These are phyloP conservation scores for Fusarium nematophilum DNA, from an alignment of 2,329 filamentous ascomycete species.

Conservation along the genomic window DNA sequence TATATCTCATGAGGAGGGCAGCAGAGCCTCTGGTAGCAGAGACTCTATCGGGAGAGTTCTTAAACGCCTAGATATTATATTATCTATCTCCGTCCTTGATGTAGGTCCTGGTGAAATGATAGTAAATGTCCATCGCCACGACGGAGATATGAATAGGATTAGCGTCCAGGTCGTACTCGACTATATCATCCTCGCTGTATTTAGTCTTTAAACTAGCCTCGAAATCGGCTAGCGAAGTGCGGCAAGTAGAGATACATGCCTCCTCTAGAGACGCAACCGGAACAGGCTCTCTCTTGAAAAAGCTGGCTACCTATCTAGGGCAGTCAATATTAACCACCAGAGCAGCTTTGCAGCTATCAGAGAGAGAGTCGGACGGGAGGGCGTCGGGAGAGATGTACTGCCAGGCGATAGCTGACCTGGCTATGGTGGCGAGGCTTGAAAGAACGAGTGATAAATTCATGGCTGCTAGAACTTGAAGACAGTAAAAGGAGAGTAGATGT, in stretches of 20 bases:
- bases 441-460: slow-evolving; percentile 5
- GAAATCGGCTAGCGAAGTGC: not conserved
- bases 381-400: slow-evolving; percentile 5
- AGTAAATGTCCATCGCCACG: slow-evolving; percentile 5
- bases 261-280: slow-evolving; percentile 3
- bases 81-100: slow-evolving; percentile 3
- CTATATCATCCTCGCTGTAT: slow-evolving; percentile 1
- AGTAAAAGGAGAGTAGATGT: not conserved
- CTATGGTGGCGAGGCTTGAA: not conserved
- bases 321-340: not conserved
- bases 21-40: not conserved
- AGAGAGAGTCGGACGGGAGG: slow-evolving; percentile 1
- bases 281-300: slow-evolving; percentile 4
- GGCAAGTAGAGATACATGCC: not conserved
- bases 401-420: not conserved
- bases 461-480: not conserved
- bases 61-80: slow-evolving; percentile 5
- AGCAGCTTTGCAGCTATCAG: not conserved
- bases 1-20: not conserved
- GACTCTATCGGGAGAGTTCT: not conserved
- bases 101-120: slow-evolving; percentile 3
- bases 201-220: not conserved
- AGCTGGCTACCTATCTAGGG: not conserved
- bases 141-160: not conserved
- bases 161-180: not conserved